Percentiles rank a stretch among this genome's conserved stretches.
Conservation (phyloP, 441 rosid genomes). For the Omphalea diandra region DNA sequence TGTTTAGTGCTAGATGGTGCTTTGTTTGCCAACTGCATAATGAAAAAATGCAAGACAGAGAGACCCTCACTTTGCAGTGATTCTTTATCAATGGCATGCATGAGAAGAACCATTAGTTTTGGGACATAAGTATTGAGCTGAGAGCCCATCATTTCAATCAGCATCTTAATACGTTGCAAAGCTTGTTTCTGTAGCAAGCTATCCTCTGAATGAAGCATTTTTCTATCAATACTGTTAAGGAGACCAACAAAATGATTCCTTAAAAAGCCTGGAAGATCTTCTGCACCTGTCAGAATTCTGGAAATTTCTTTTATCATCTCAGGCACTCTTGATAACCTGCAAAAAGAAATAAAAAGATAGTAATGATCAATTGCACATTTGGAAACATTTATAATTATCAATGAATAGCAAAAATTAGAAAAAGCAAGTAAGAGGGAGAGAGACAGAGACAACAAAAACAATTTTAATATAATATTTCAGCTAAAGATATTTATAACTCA, state of each 20-base stretch:
- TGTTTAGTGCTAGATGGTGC: slow-evolving; percentile 91
- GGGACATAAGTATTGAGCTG: slow-evolving; percentile 92
- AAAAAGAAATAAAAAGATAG: slow-evolving; percentile 28
- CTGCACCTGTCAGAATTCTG: slow-evolving; percentile 71
- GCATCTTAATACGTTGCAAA: slow-evolving; percentile 83
- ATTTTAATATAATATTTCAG: neutral
- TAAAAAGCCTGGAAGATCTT: slow-evolving; percentile 87
- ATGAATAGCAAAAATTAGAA: slow-evolving; percentile 9
- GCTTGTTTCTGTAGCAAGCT: slow-evolving; percentile 86
- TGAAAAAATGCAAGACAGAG: slow-evolving; percentile 80
- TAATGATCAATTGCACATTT: slow-evolving; percentile 8
- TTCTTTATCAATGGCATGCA: slow-evolving; percentile 92
- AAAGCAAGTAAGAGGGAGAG: slow-evolving; percentile 5
- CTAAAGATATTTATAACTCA: neutral
- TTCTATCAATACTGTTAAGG: slow-evolving; percentile 93
- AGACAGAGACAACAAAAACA: slow-evolving; percentile 1
- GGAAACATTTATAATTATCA: slow-evolving; percentile 5
- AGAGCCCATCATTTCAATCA: slow-evolving; percentile 95
- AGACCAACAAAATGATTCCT: slow-evolving; percentile 98
- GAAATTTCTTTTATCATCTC: slow-evolving; percentile 82
- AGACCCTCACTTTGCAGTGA: slow-evolving; percentile 93
- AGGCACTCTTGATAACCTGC: slow-evolving; percentile 86
- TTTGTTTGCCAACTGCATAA: slow-evolving; percentile 68
- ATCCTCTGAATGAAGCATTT: slow-evolving; percentile 91
- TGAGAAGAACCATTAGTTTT: slow-evolving; percentile 95